Base-by-base conservation (phyloP, 331 rosid genomes). In the Telfairia occidentalis region DNA sequence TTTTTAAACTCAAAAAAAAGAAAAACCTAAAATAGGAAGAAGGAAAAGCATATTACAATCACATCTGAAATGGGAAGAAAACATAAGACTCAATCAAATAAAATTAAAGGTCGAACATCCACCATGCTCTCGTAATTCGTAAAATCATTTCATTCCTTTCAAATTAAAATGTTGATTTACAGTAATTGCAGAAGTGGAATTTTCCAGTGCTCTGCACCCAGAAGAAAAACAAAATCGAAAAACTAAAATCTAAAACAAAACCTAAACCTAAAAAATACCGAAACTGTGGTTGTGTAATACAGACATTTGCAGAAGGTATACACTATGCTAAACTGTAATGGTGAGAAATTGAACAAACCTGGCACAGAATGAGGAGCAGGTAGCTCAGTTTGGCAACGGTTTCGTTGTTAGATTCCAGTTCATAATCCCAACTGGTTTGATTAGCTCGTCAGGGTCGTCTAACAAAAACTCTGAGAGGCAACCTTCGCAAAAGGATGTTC, bases 341-440 rank as follows among this genome's bases (percentile, higher is more conserved):
- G 50, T 65, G 24, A 43, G 37, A 63, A 16, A 63, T 12, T 24
- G 54, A 37, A 69, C 35, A 26, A 43, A 24, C 74, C 74, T 69
- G 34, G 54, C 50, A 23, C 23, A 3, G 13, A 42, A 42, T 24
- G 37, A 45, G 45, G 48, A 42, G 38, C 55, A 67, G 21, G 35
- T 38, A 43, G 34, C 53, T 69, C 55, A 21, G 67, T 81, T 76
- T 80, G 4, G 28, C 64, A 72, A 67, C 32, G 75, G 63, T 38
- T 77, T 75, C 7, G 53, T 52, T 19, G 71, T 75, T 52, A 61
- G 53, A n/a, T 76, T 74, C 53, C 64, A 50, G 18, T 57, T 58
- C 90, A 89, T 78, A 66, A 90, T 53, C 23, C 77, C 83, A 79
- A 87, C 13, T 1, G 92, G 96, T 84, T 89, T 86, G 48, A 86